Conservation (phyloP, 2,329 filamentous ascomycete species). For the Xylaria polymorpha region DNA sequence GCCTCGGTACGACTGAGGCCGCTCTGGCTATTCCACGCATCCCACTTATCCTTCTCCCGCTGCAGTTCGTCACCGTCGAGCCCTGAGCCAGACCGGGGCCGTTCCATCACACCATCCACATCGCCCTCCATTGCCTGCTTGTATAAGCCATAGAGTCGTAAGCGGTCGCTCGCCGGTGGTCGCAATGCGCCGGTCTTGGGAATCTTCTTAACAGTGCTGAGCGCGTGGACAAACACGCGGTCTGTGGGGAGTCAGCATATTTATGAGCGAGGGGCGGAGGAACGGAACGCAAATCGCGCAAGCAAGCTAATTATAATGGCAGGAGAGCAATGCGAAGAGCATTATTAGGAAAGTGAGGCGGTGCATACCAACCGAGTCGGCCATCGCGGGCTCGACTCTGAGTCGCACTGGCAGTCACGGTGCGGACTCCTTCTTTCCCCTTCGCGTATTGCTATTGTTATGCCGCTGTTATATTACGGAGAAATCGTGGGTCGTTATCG, state of each 20-base stretch:
- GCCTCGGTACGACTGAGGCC: conserved; percentile 89
- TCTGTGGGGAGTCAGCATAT: conserved; percentile 64
- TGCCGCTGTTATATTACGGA: conserved; percentile 5
- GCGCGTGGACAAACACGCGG: conserved; percentile 97
- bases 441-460: neutral
- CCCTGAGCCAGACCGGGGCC: conserved; percentile 68
- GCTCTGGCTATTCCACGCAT: conserved; percentile 92
- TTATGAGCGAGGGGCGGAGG: neutral
- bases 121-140: conserved; percentile 99
- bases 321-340: neutral
- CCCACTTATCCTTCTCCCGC: conserved; percentile 79
- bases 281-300: neutral
- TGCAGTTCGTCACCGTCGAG: conserved; percentile 65
- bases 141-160: conserved; percentile 96
- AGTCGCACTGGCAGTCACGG: conserved; percentile 29
- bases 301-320: neutral
- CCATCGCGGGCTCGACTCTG: conserved; percentile 54
- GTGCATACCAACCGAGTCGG: conserved; percentile 64
- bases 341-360: neutral
- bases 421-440: conserved; percentile 12
- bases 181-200: conserved; percentile 91
- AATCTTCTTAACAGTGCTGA: conserved; percentile 98
- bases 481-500: neutral
- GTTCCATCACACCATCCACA: conserved; percentile 92
- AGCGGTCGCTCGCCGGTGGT: conserved; percentile 84